Evolutionary conservation across 345 rosid species (phyloP).

Genomic region (Mangifera indica): DNA sequence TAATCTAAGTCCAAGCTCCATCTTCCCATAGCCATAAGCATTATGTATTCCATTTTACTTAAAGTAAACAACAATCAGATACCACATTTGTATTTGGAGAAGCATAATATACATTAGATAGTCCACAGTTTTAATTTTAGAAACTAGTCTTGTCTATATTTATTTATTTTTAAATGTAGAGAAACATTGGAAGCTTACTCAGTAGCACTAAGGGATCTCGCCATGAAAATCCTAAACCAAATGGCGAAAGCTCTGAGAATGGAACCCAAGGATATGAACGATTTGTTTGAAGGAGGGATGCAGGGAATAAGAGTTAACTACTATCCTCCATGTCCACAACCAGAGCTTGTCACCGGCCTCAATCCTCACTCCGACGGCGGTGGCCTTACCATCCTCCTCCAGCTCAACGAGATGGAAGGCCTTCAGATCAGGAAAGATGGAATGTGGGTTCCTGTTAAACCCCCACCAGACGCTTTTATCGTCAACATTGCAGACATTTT

Average conservation of each 20-base stretch:
- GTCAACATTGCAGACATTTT: constrained; percentile 17
- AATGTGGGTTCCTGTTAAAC: constrained; percentile 20
- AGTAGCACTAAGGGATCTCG: constrained; percentile 4
- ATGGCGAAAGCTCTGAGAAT: constrained; percentile 19
- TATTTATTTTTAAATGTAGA: neutral
- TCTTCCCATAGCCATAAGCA: too few relatives aligned
- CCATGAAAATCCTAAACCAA: constrained; percentile 15
- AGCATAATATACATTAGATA: too few relatives aligned
- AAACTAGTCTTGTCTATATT: neutral
- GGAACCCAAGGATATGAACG: constrained; percentile 7
- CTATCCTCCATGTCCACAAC: constrained; percentile 38
- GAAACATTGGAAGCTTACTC: neutral
- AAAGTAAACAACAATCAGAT: too few relatives aligned
- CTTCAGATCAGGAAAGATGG: constrained; percentile 27
- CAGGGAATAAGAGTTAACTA: constrained; percentile 19
- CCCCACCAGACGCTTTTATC: constrained; percentile 22
- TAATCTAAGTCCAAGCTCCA: too few relatives aligned
- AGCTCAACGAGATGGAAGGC: constrained; percentile 24
- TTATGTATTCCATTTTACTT: too few relatives aligned
- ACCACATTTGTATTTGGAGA: too few relatives aligned
- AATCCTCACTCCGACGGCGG: constrained; percentile 28
- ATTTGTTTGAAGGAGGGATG: constrained; percentile 16
- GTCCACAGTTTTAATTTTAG: too few relatives aligned
- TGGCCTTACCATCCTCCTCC: constrained; percentile 21
- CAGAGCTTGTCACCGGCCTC: constrained; percentile 36